A percentile compares a stretch with the other conserved stretches of the same genome.
Evolutionary conservation across 345 rosid species (phyloP).

Genomic region (Eucalyptus melliodora): DNA sequence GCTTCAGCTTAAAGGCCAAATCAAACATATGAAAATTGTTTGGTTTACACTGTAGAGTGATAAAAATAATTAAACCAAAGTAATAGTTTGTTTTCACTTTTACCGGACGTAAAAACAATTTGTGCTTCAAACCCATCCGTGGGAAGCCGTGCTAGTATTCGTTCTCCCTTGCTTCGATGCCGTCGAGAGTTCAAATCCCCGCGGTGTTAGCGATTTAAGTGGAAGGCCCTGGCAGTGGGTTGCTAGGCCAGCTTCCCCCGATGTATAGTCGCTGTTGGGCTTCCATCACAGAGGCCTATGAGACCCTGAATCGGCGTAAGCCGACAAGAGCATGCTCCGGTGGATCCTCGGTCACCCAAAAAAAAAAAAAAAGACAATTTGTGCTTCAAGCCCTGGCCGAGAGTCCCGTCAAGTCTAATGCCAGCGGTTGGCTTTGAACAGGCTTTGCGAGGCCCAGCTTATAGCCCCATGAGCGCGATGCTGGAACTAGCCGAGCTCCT

Average conservation of each 20-base stretch:
- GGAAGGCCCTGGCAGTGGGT: no score
- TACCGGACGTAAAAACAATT: background rate
- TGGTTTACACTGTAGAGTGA: background rate
- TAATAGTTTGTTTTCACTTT: background rate
- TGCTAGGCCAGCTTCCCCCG: no score
- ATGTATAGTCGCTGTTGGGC: no score
- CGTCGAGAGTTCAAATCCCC: no score
- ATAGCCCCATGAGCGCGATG: conserved; percentile 10
- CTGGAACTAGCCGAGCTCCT: conserved; percentile 1
- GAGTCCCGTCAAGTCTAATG: background rate
- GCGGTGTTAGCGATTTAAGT: no score
- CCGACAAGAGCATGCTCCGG: no score
- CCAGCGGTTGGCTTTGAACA: background rate
- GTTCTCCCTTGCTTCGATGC: no score
- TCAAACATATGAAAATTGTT: background rate
- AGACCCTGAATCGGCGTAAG: no score
- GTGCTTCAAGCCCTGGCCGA: background rate
- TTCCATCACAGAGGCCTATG: no score
- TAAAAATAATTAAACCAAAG: background rate
- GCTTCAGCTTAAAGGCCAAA: background rate
- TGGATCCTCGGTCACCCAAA: no score
- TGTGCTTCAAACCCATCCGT: background rate
- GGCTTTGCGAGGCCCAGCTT: background rate
- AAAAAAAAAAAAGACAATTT: no score
- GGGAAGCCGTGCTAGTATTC: no score